Evolutionary conservation across 768 basidiomycete species (phyloP), one percentile per base, ranked within the genome.

Genomic region (Russula dissimulans): DNA sequence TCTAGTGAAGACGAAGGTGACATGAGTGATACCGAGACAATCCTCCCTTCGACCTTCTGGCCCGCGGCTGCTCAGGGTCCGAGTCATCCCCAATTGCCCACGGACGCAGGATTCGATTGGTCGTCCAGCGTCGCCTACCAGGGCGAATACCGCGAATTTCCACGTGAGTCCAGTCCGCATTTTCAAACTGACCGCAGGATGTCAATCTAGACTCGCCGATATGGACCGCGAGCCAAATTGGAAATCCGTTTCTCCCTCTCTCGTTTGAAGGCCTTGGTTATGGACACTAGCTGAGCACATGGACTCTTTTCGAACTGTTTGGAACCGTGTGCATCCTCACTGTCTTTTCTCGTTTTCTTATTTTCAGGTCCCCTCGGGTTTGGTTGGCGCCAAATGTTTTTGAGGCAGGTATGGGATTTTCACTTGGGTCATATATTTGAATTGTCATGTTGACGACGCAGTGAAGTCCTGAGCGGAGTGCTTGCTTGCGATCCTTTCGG

Each of bases 401-500:
- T 34, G 26, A 9, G 43, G 10, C 29, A 52, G 7, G 32, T n/a
- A 17, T 31, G 1, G 15, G 14, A 0, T 29, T 22, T 10, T 6
- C 22, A 4, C 29, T n/a, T 42, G 36, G 17, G 36, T 14, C 17
- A 26, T 26, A 26, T 26, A 26, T 26, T 26, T 2, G 22, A 26
- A 26, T 26, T 26, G 22, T 26, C 2, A 22, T 11, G 4, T 22
- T 48, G 34, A 4, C 34, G 50, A 43, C 10, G 8, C 1, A 0
- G 12, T 15, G 60, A 51, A 34, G 44, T 57, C 60, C 32, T 29
- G 12, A 44, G 31, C 41, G 55, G 18, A 29, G 55, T 34, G 38
- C 22, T 41, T n/a, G 39, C 55, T 42, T 26, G 56, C 39, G 44
- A 18, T 57, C 60, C 55, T 61, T 61, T 52, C 55, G 50, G 60